Evolutionary conservation across 2,329 filamentous ascomycete genomes (phyloP), one percentile per base, ranked within the genome.

Genomic region (Boeremia lycopersici): DNA sequence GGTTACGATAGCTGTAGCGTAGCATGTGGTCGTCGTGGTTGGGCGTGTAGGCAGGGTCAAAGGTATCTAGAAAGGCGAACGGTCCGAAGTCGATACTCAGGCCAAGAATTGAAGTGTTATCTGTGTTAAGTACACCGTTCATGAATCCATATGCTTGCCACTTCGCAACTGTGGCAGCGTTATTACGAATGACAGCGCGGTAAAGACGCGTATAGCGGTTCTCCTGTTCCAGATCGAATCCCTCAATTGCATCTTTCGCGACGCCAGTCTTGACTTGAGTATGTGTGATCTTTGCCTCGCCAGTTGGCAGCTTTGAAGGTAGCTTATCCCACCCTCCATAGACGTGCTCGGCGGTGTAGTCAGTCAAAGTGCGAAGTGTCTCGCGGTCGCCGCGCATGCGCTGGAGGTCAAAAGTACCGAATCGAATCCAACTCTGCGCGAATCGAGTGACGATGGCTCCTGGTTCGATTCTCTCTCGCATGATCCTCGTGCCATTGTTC

Each of bases 91-190:
- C 95, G 59, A 99, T 89, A 6, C 89, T 93, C 0, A 99, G 78
- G 0, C 95, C 95, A 50, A 87, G 87, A 45, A 99, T 84, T 0
- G 92, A 96, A 0, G 95, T 99, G 74, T 99, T 99, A 72, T 99
- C 95, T 0, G 95, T 98, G 76, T 99, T 99, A 53, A 99, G 81
- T 4, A 99, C 95, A 40, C 95, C 95, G 68, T 99, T 99, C 83
- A 96, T 98, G 78, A 99, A 99, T n/a, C 91, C 95, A 69, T 98
- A 98, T 0, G 91, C 92, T 78, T 99, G 96, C 93, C 95, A 98
- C 63, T 89, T 85, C 10, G 95, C 95, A 2, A 98, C 93, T 0
- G 90, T 96, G 54, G 83, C 81, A 1, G 95, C 95, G 70, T 97
- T 99, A 29, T 90, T 85, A 36, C 91, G 86, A 4, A 87, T 87